phyloP scores from a whole-genome alignment of 805 yeast genomes.

The Kuraishia ogatae region DNA sequence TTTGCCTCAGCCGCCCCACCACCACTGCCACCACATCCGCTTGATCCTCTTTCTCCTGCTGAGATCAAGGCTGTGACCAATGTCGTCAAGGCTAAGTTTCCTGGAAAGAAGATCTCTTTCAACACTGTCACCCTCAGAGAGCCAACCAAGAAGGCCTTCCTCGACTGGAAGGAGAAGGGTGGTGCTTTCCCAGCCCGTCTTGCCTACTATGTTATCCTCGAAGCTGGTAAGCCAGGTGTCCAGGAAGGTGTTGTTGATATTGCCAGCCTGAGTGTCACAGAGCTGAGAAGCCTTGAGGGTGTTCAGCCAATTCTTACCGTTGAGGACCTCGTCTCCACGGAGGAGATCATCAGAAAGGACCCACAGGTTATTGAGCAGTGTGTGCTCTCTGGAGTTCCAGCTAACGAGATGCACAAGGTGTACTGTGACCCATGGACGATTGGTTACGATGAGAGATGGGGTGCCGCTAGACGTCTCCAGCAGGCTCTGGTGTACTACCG shows the following conservation, averaged over 20 bases:
- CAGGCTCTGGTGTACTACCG: conserved; percentile 78
- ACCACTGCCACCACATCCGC: conserved; percentile 51
- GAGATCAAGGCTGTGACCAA: conserved; percentile 55
- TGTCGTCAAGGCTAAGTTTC: conserved; percentile 39
- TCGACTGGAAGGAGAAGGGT: conserved; percentile 54
- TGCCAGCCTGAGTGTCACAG: conserved; percentile 34
- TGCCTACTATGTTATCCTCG: conserved; percentile 58
- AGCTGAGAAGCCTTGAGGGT: conserved; percentile 41
- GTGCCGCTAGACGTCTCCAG: conserved; percentile 63
- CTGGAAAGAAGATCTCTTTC: conserved; percentile 39
- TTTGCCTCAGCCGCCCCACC: conserved; percentile 47
- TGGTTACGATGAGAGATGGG: conserved; percentile 66
- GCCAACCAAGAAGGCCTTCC: conserved; percentile 56
- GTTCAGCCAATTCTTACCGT: conserved; percentile 72
- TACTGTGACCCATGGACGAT: conserved; percentile 65
- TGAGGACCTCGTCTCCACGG: conserved; percentile 55
- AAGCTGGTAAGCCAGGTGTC: conserved; percentile 49
- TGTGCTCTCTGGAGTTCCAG: conserved; percentile 59
- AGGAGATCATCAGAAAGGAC: conserved; percentile 58
- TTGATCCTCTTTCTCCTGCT: conserved; percentile 59
- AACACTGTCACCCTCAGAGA: conserved; percentile 66
- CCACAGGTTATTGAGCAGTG: conserved; percentile 69
- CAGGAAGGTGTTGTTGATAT: conserved; percentile 67
- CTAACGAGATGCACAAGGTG: conserved; percentile 46
- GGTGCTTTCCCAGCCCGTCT: conserved; percentile 62